Conservation (phyloP, 2,329 filamentous ascomycete genomes). For the Ascochyta pisi region DNA sequence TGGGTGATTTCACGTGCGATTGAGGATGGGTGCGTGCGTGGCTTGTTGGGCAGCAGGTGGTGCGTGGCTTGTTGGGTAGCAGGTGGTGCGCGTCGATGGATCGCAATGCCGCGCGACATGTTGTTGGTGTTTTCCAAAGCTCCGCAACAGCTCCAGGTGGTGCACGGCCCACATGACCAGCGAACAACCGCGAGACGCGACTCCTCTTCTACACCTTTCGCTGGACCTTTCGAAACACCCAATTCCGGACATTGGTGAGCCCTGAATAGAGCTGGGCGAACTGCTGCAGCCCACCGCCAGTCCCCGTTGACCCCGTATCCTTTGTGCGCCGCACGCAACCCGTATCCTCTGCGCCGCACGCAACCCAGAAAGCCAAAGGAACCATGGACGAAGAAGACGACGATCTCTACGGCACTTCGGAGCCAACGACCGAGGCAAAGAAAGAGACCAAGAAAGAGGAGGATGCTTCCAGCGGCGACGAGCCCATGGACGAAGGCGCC, state of each 20-base stretch:
- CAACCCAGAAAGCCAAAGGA: neutral
- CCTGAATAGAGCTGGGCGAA: neutral
- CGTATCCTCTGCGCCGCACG: neutral
- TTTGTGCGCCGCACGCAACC: neutral
- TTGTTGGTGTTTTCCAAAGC: constrained; percentile 12
- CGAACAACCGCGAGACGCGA: constrained; percentile 2
- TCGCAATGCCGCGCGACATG: neutral
- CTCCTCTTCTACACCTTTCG: neutral
- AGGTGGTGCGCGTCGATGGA: constrained; percentile 1
- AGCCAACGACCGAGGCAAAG: constrained; percentile 30
- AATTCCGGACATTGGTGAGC: no score
- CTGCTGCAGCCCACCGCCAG: neutral
- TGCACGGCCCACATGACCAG: constrained; percentile 24
- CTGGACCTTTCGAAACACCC: neutral
- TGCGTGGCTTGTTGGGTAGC: neutral
- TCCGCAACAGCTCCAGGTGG: constrained; percentile 14
- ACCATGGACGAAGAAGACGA: constrained; percentile 61
- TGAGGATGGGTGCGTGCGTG: neutral
- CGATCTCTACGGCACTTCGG: constrained; percentile 57
- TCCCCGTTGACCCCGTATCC: neutral
- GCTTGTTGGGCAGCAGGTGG: neutral
- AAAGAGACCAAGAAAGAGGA: constrained; percentile 37
- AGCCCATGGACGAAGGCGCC: constrained; percentile 55
- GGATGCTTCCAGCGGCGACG: constrained; percentile 48
- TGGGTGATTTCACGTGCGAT: neutral